Conservation (phyloP, 1,284 basidiomycete species). For the Cerioporus squamosus region DNA sequence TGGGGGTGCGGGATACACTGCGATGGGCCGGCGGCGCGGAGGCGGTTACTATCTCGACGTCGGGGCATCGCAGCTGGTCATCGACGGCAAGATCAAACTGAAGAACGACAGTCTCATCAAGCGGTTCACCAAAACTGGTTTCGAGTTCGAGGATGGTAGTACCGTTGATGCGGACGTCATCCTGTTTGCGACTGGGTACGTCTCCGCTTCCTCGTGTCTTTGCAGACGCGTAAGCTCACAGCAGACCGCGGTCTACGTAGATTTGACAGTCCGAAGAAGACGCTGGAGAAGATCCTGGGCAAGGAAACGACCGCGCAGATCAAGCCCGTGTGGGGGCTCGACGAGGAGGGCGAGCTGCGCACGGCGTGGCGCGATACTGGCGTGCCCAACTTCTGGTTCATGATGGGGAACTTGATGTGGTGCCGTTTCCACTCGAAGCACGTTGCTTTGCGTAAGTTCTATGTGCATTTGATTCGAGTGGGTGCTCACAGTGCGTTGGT, state of each 20-base stretch:
- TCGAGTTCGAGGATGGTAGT: slow-evolving; percentile 70
- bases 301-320: slow-evolving; percentile 51
- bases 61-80: slow-evolving; percentile 67
- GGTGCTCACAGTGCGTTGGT: too few species aligned
- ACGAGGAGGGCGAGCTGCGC: slow-evolving; percentile 29
- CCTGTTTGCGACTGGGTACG: slow-evolving; percentile 63
- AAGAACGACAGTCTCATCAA: slow-evolving; percentile 66
- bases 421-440: slow-evolving; percentile 45
- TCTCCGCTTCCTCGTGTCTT: too few species aligned
- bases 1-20: slow-evolving; percentile 56
- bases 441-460: slow-evolving; percentile 42
- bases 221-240: too few species aligned
- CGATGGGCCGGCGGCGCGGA: slow-evolving; percentile 42
- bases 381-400: slow-evolving; percentile 33
- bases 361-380: slow-evolving; percentile 34
- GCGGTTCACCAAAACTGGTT: slow-evolving; percentile 55
- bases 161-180: slow-evolving; percentile 70
- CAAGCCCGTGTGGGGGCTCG: slow-evolving; percentile 53
- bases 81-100: slow-evolving; percentile 76
- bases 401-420: slow-evolving; percentile 40
- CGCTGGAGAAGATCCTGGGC: slow-evolving; percentile 50
- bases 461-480: too few species aligned
- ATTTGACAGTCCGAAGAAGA: slow-evolving; percentile 42
- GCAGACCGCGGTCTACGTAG: too few species aligned
- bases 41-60: slow-evolving; percentile 58